Base-by-base conservation (phyloP, 441 rosid species). In the Bruguiera hainesii region DNA sequence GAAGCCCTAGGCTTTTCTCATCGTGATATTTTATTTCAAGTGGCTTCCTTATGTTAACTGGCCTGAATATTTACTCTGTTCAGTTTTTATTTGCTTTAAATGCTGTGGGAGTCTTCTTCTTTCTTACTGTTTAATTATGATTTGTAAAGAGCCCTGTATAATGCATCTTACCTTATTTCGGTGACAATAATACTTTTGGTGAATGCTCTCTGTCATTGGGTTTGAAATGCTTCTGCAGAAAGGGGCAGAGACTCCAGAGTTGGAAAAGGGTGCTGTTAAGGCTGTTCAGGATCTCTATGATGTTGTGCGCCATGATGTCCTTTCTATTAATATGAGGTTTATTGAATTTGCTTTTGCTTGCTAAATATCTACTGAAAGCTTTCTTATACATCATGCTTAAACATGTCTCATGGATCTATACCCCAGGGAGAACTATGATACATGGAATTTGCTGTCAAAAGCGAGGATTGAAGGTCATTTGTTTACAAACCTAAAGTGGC, bases 261-360 rank as follows among this genome's bases (percentile, higher is more conserved):
- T 78, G 74, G 82, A 82, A 73, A 85, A 85, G 65, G 98, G 98
- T 62, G 98, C 98, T 6, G 70, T 96, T 67, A 78, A 93, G 80
- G 96, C 99, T 81, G 90, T 90, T 79, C 99, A 83, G 67, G 98
- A 93, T 90, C 90, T 96, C 57, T 90, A 93, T 65, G 99, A 96
- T 87, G 97, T 96, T 78, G 84, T 96, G 80, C 89, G 70, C 50
- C 79, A 75, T 73, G 99, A 96, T 78, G 84, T 96, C 70, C 87
- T 93, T 74, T 70, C 87, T 61, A 55, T 89, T 64, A 69, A 85
- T 81, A 80, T 85, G 96, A 90, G 98, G 99, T 95, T 58, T 71
- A 67, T 31, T 67, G 65, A 64, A 62, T 55, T 61, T 65, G 33
- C 64, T 72, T 30, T 26, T 65, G 56, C 65, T 72, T 62, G 65